Conservation (phyloP, 2,329 filamentous ascomycete species). For the Ciborinia camelliae region DNA sequence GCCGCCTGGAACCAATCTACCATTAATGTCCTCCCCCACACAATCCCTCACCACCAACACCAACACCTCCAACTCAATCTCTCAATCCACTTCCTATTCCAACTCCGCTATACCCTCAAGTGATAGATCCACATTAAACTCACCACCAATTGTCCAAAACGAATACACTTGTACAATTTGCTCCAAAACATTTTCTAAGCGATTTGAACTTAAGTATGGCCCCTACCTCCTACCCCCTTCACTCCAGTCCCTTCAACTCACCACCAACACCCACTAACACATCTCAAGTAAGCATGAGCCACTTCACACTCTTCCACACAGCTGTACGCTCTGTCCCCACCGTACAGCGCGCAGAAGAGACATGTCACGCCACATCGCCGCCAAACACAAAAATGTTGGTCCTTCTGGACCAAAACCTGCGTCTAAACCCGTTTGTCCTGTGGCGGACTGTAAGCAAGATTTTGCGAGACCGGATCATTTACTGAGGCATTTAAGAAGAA, state of each 20-base stretch:
- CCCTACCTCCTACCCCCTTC: not conserved
- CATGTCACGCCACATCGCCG: slow-evolving; percentile 7
- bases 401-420: not conserved
- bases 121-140: not conserved
- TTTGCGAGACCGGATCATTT: slow-evolving; percentile 13
- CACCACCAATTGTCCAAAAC: not conserved
- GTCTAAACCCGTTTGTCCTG: not conserved
- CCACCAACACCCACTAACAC: not conserved
- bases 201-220: slow-evolving; percentile 7
- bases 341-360: slow-evolving; percentile 11
- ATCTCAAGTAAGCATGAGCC: not conserved
- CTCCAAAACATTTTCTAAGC: slow-evolving; percentile 6
- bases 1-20: not conserved
- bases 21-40: not conserved
- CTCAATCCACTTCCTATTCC: not conserved
- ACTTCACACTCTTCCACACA: slow-evolving; percentile 1
- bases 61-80: not conserved
- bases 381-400: slow-evolving; percentile 1
- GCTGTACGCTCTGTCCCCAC: slow-evolving; percentile 5
- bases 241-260: too few relatives aligned
- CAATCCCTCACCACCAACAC: not conserved
- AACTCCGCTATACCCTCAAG: slow-evolving; percentile 1
- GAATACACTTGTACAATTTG: slow-evolving; percentile 10
- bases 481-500: slow-evolving; percentile 10
- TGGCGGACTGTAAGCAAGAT: not conserved